Evolutionary conservation across 2,329 filamentous ascomycete species (phyloP).

Genomic region (Fusarium ramigenum): DNA sequence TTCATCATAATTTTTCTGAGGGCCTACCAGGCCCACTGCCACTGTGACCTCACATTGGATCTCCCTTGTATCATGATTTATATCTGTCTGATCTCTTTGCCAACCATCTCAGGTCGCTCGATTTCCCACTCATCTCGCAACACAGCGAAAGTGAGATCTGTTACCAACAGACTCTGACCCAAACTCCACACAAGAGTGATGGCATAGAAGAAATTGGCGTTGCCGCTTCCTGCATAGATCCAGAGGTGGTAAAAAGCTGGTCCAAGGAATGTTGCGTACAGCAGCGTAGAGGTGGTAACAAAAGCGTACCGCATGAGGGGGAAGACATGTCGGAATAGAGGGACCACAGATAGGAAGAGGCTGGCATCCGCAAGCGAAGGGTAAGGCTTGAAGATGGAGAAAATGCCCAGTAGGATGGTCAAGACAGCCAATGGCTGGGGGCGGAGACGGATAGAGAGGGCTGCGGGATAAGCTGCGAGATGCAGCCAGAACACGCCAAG

Average conservation of each 20-base stretch:
- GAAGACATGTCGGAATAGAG: slow-evolving; percentile 90
- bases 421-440: slow-evolving; percentile 88
- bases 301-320: slow-evolving; percentile 95
- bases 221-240: slow-evolving; percentile 98
- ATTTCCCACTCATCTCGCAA: slow-evolving; percentile 94
- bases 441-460: slow-evolving; percentile 82
- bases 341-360: slow-evolving; percentile 83
- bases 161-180: slow-evolving; percentile 85
- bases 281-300: slow-evolving; percentile 79
- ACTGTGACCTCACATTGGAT: neutral
- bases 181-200: slow-evolving; percentile 99
- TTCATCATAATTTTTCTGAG: neutral
- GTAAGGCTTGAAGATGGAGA: slow-evolving; percentile 97
- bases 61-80: slow-evolving; percentile 51
- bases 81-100: slow-evolving; percentile 87
- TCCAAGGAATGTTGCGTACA: slow-evolving; percentile 89
- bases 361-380: slow-evolving; percentile 91
- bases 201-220: slow-evolving; percentile 99
- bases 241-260: slow-evolving; percentile 97
- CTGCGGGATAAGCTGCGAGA: slow-evolving; percentile 87
- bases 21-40: neutral
- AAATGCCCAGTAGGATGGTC: slow-evolving; percentile 85
- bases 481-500: slow-evolving; percentile 98
- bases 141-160: slow-evolving; percentile 87
- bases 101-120: slow-evolving; percentile 87